A percentile compares a stretch with the other conserved stretches of the same genome.
Conservation (phyloP, 371 early-diverging fungal genomes). For the Apophysomyces trapeziformis region DNA sequence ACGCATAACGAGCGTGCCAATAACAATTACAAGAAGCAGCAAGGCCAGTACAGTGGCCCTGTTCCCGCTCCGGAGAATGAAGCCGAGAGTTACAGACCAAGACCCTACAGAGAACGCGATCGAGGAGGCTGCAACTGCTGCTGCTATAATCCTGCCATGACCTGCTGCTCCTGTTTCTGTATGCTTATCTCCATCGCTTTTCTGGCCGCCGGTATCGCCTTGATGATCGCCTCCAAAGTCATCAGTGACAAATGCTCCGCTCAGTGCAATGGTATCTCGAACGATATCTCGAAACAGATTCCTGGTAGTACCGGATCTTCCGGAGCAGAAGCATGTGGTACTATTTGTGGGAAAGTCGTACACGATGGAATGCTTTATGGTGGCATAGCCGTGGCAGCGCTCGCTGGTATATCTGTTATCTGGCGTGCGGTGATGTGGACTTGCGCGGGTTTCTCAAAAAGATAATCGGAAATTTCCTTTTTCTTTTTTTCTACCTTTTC, state of each 20-base stretch:
- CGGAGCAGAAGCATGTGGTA: constrained; percentile 16
- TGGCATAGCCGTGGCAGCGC: constrained; percentile 32
- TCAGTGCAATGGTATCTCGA: constrained; percentile 22
- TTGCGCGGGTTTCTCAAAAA: constrained; percentile 23
- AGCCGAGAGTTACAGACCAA: constrained; percentile 24
- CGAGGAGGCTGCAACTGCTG: constrained; percentile 24
- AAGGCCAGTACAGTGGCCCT: background rate
- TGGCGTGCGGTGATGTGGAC: constrained; percentile 34
- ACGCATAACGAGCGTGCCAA: constrained; percentile 10
- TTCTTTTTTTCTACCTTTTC: background rate
- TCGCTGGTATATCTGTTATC: constrained; percentile 29
- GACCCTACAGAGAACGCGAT: constrained; percentile 18
- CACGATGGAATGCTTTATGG: constrained; percentile 33
- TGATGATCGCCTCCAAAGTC: constrained; percentile 31
- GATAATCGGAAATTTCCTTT: background rate
- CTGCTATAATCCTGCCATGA: constrained; percentile 32
- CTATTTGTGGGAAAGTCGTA: constrained; percentile 33
- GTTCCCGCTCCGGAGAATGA: constrained; percentile 26
- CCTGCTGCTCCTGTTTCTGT: constrained; percentile 35
- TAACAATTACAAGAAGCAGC: constrained; percentile 1
- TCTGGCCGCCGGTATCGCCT: constrained; percentile 30
- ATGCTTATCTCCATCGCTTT: constrained; percentile 29
- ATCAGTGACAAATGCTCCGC: constrained; percentile 25
- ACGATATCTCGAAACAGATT: constrained; percentile 11
- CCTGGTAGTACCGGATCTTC: background rate